Base-by-base conservation (phyloP, 2,329 filamentous ascomycete genomes). In the Mariannaea sp. region DNA sequence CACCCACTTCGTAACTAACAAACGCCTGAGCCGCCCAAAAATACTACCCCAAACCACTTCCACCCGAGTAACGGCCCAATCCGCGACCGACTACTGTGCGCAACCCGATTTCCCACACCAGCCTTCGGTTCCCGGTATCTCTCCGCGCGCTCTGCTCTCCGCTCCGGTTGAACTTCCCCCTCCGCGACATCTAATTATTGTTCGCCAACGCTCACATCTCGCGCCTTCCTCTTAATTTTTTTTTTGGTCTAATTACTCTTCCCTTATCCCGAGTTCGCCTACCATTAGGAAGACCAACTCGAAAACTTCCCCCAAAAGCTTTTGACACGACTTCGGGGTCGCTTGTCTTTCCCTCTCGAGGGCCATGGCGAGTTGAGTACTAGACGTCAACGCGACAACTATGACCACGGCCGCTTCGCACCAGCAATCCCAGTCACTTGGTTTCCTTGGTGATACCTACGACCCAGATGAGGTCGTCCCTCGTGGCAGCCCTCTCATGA, bases 401-500 rank as follows among this genome's bases (percentile, higher is more conserved):
- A 66, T 66, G 64, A 66, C 64, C 56, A 73, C 73, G 65, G 68
- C 70, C 61, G 68, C 71, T 55, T 65, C 62, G 39, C 62, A 64
- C 57, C 66, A 70, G 51, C 66, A 67, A 61, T 59, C 65, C 55
- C 65, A 69, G 61, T 69, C 69, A 56, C 65, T 62, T 56, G 52
- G 59, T 49, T 62, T 60, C 55, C 41, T 57, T 55, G 64, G 56
- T 67, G 73, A 75, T 46, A 68, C 70, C 46, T 78, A 74, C 65
- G 74, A 78, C 58, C 69, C 75, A 59, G 75, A 79, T 72, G 76
- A 77, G 57, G 72, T 71, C 56, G 59, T 72, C 32, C 69, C 71
- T 41, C 69, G 63, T 59, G 71, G 71, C 59, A 78, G 75, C 57
- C 77, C 77, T 52, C 69, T 66, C 55, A 71, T 72, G 69, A 66